Base-by-base conservation (phyloP, 805 yeast species). In the Kuraishia piskuri region DNA sequence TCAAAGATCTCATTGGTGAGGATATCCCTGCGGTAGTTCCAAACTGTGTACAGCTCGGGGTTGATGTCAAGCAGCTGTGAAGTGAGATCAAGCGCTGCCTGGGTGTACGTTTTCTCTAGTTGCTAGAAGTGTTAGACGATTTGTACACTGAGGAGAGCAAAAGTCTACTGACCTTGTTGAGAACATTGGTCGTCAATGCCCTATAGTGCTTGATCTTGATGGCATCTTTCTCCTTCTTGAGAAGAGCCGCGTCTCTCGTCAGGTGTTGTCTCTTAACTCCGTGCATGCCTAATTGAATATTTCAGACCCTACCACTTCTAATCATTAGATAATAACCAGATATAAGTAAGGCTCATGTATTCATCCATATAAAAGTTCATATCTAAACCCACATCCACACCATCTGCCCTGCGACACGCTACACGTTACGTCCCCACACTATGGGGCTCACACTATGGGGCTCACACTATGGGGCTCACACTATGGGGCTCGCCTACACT, bases 1-100 rank as follows among this genome's bases (percentile, higher is more conserved):
- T 59, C 48, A 36, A 74, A 67, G 44, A 73, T 57, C 20, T 60
- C 58, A 1, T 65, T 63, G 0, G 57, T 46, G 20, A 90, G 68
- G 2, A 86, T 81, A 58, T 88, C 94, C 53, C 97, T 77, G 54
- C 98, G 77, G 63, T 76, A 87, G 64, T 94, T 94, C 98, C 98
- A 94, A 0, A 82, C 74, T 0, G 97, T 83, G 66, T 91, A 91
- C 57, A 86, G 79, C 63, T 94, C 98, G 0, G 97, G 97, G 61
- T 91, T 90, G 51, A 79, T 62, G 8, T 73, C 68, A 21, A 94
- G 71, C 14, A 91, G 59, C 20, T 71, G 68, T 0, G 86, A 76
- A 0, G 95, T 86, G 22, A 73, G 63, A 1, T 74, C 71, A 23
- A 90, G 72, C 0, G 80, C 64, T 2, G 69, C 72, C 0, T 62